A percentile compares a stretch with the other conserved stretches of the same genome.
Conservation (phyloP, 768 basidiomycete genomes). For the Antrodiella citrinella region DNA sequence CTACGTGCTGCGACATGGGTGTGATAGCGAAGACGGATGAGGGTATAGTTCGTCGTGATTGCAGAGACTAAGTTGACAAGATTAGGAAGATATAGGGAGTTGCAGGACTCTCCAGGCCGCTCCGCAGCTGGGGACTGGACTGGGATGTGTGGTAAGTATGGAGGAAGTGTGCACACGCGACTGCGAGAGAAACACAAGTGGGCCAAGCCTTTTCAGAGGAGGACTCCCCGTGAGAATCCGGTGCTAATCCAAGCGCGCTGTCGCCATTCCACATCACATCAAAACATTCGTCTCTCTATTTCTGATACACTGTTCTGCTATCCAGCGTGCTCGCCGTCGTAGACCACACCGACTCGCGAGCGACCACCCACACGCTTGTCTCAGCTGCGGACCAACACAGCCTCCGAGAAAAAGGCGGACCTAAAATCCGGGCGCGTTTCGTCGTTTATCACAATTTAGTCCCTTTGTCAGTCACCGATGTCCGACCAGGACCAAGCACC, state of each 20-base stretch:
- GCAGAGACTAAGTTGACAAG: neutral
- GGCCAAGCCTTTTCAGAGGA: neutral
- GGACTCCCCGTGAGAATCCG: neutral
- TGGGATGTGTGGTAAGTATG: too few species aligned
- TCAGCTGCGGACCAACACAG: too few species aligned
- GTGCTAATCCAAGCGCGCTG: neutral
- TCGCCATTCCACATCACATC: neutral
- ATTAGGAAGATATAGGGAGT: neutral
- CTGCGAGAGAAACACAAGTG: neutral
- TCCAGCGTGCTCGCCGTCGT: too few species aligned
- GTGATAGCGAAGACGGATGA: neutral
- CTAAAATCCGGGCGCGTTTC: too few species aligned
- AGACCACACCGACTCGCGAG: too few species aligned
- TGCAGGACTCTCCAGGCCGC: neutral
- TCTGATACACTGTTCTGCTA: neutral
- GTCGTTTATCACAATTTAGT: too few species aligned
- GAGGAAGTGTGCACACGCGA: neutral
- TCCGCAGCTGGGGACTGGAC: conserved; percentile 1
- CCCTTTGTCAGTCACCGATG: too few species aligned
- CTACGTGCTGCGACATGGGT: neutral
- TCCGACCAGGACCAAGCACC: too few species aligned
- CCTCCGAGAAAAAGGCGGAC: too few species aligned
- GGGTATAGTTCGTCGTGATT: neutral
- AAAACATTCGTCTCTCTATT: neutral
- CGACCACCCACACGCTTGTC: too few species aligned